phyloP scores from a whole-genome alignment of 768 basidiomycete genomes.

The Suillus sp. region DNA sequence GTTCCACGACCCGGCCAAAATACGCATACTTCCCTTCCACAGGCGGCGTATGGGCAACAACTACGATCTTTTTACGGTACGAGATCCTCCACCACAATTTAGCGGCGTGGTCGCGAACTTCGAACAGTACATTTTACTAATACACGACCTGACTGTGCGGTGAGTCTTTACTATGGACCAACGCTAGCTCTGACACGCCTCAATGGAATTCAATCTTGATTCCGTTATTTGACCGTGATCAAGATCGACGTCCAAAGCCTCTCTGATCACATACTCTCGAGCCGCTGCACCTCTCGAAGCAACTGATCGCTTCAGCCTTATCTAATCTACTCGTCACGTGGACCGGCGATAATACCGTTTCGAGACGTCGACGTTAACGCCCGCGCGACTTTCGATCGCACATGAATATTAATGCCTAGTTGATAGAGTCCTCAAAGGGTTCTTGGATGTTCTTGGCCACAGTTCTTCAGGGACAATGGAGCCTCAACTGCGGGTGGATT shows the following conservation, averaged over 20 bases:
- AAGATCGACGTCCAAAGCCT: background rate
- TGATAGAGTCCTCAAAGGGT: background rate
- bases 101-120: background rate
- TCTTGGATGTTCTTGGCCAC: background rate
- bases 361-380: background rate
- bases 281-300: background rate
- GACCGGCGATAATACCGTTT: background rate
- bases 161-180: background rate
- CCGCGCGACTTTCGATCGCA: background rate
- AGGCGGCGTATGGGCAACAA: background rate
- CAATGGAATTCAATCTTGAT: background rate
- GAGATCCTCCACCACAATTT: background rate
- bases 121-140: background rate
- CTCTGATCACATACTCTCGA: background rate
- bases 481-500: background rate
- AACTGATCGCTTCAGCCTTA: background rate
- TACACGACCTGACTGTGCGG: background rate
- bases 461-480: background rate
- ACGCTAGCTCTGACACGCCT: background rate
- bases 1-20: background rate
- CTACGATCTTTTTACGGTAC: too few species aligned
- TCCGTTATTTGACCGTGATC: background rate
- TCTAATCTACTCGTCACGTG: constrained; percentile 8
- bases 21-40: background rate
- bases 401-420: background rate